Evolutionary conservation across 768 basidiomycete species (phyloP), one percentile per base, ranked within the genome.

Genomic region (Brasilioporus rufonigricans): DNA sequence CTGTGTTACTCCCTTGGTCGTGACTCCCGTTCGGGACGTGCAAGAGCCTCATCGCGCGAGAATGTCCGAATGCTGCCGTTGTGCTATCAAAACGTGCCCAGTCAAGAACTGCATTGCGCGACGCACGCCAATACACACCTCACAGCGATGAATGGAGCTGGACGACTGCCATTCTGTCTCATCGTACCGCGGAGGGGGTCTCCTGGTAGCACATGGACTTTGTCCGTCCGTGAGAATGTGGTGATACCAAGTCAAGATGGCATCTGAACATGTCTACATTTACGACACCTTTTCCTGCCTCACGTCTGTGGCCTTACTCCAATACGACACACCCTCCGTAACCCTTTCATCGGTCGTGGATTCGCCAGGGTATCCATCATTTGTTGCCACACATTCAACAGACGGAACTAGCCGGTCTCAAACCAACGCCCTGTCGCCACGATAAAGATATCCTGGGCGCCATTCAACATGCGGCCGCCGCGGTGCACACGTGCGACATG

Each of bases 61-160:
- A 58, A 53, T 14, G 19, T 29, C 35, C 23, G 31, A 55, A n/a
- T n/a, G 40, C 44, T 32, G 33, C 40, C 47, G 46, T 32, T 50
- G 27, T 46, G 50, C 33, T 50, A 61, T 63, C 48, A 63, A 59
- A 61, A 63, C 61, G 61, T 61, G 59, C 41, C 13, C 53, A 36
- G 59, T 48, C 24, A 38, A 57, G 53, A 60, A 50, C 41, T 24
- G 36, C 33, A 18, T 23, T 32, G 35, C 21, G 29, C 51, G 38
- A 48, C 27, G 58, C 58, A 44, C 50, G 4, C 24, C 53, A 52
- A 10, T 10, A 24, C 41, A 43, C 26, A 21, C 32, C 33, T 35
- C 38, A n/a, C 38, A 27, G 10, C 31, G 16, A 23, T 36, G 18
- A 47, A 50, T 13, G 2, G 11, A 53, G 60, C 35, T 39, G 1